Evolutionary conservation across 208 protist species (phyloP).

Genomic region (Zelonia costaricensis): DNA sequence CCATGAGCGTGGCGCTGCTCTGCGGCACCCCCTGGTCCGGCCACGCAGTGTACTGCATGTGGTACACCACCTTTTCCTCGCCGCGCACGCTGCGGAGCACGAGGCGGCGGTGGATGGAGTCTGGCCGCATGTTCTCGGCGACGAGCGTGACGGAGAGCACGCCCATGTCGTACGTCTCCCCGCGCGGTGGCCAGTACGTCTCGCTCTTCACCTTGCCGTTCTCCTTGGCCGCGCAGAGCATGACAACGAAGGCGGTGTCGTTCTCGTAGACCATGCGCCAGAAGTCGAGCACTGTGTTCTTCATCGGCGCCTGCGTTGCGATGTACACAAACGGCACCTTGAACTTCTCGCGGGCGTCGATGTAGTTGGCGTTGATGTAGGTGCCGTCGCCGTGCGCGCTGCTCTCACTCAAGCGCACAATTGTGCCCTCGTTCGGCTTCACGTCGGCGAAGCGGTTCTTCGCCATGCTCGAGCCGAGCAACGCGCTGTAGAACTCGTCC

Average conservation of each 20-base stretch:
- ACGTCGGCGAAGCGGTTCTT: conserved; percentile 84
- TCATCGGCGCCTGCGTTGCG: conserved; percentile 85
- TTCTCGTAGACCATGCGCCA: conserved; percentile 92
- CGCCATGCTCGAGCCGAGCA: conserved; percentile 56
- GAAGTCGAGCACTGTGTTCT: conserved; percentile 84
- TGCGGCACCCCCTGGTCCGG: conserved; percentile 88
- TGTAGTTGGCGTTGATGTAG: conserved; percentile 93
- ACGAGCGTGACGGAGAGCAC: conserved; percentile 47
- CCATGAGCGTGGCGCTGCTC: conserved; percentile 65
- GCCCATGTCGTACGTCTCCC: conserved; percentile 48
- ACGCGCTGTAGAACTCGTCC: conserved; percentile 75
- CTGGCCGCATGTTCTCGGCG: conserved; percentile 39
- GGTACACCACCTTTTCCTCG: conserved; percentile 61
- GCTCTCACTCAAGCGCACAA: conserved; percentile 44
- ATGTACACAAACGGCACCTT: conserved; percentile 90
- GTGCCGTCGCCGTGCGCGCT: conserved; percentile 35
- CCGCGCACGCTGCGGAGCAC: conserved; percentile 43
- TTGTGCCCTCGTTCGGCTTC: conserved; percentile 67
- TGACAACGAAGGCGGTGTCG: conserved; percentile 76
- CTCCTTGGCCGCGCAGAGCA: conserved; percentile 76
- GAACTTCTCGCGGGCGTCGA: conserved; percentile 63
- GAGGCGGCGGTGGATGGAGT: conserved; percentile 59
- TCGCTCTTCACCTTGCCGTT: conserved; percentile 78
- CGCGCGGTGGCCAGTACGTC: conserved; percentile 74
- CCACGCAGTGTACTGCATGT: conserved; percentile 87